Evolutionary conservation across 768 basidiomycete genomes (phyloP), one percentile per base, ranked within the genome.

Genomic region (Fistulinella prunicolor): DNA sequence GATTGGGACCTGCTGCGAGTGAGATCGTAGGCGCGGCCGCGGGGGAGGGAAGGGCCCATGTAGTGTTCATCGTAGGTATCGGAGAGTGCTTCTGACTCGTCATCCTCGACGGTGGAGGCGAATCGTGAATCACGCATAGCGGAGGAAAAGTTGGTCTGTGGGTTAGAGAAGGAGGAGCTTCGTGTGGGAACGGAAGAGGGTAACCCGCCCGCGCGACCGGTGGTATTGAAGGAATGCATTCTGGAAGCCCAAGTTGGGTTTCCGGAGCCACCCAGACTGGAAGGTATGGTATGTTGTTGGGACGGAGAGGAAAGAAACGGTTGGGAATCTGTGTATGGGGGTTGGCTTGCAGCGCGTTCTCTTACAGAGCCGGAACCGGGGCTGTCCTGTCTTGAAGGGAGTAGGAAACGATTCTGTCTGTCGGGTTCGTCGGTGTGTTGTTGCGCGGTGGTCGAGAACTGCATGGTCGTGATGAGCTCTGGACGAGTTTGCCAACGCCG

Each of bases 41-140:
- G 73, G 30, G 68, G 61, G 23, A 54, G 49, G 16, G 77, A 74
- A 4, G 78, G 67, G 24, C 70, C 72, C 6, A 77, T 62, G 55
- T 70, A 80, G 38, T 69, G 73, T 28, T 83, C 79, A 38, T 85
- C 83, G 58, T 82, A 82, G 38, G 76, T 76, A 60, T 86, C 84
- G 41, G 77, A 79, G 20, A 81, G 67, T 6, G 68, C 69, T 44
- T 86, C 85, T 1, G 78, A 80, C 66, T 90, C 88, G 64, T 90
- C 88, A 56, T 90, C 87, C 69, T 90, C 89, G 56, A 86, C 80
- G 1, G 86, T 90, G 20, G 85, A 87, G 6, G 83, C 77, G 65
- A 90, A 89, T 26, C 81, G 70, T 7, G 73, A 68, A 45, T 83
- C 85, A 35, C 84, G 81, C 79, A 87, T 82, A 32, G 78, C 73